Base-by-base conservation (phyloP, 129 eudicot species). In the Escallonia herrerae region DNA sequence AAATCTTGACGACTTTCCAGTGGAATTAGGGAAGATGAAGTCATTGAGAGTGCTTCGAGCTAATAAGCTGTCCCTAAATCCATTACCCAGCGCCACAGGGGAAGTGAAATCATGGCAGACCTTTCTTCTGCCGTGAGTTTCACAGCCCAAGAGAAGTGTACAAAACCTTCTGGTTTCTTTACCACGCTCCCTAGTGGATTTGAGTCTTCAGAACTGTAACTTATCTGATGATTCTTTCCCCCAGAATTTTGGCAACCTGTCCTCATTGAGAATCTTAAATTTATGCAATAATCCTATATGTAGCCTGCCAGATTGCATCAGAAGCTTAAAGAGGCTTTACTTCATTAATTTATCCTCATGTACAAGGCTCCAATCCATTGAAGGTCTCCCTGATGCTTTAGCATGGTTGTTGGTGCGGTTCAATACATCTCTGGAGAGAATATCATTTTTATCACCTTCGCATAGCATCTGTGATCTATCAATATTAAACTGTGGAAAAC, bases 161-260 rank as follows among this genome's bases (percentile, higher is more conserved):
- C 13, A 49, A 8, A 8, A 7, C 12, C 12, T 49, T 49, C 12
- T 11, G 54, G 54, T 7, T 49, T 39, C 64, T 60, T 60, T 54
- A 54, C 72, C 72, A 43, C 37, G 43, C 55, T 43, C 72, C 10
- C 33, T 68, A 45, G 72, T 67, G 46, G 12, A 61, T 0, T 7
- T 67, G 54, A 55, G 33, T 11, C 73, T 69, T 33, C 42, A 13
- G 7, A 40, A 48, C 43, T 58, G 43, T 42, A 69, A 69, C 59
- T 8, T 69, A 58, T 69, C 60, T 0, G 11, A 39, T 9, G 50
- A 46, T 38, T 69, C 66, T 37, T 69, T 69, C 33, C 66, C 60
- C 7, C 42, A 15, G 66, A 58, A 58, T 69, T 58, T 69, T 6
- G 6, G 59, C 59, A 60, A 46, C 60, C 22, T 69, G 3, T 7